phyloP scores from a whole-genome alignment of 1,284 basidiomycete genomes.

The Melampsora americana region DNA sequence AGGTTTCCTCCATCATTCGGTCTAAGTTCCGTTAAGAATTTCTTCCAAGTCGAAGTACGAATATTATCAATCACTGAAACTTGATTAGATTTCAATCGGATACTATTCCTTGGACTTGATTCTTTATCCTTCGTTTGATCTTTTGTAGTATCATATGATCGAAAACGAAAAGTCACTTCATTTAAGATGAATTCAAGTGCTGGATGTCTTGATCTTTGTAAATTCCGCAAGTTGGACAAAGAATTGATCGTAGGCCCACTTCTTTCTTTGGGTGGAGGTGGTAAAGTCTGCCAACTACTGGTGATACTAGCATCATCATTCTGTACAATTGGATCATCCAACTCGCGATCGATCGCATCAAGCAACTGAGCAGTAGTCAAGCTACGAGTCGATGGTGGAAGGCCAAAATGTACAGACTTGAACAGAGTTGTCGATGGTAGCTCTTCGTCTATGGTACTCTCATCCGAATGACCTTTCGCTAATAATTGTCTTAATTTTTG shows the following conservation, averaged over 20 bases:
- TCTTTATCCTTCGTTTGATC: neutral
- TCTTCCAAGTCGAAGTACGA: constrained; percentile 97
- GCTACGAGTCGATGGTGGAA: constrained; percentile 62
- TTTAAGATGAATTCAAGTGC: constrained; percentile 77
- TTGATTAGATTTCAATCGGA: constrained; percentile 65
- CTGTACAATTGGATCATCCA: constrained; percentile 54
- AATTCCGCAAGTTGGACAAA: neutral
- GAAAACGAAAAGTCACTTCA: constrained; percentile 60
- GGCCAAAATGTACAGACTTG: constrained; percentile 86
- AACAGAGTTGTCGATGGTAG: constrained; percentile 71
- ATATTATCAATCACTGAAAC: constrained; percentile 82
- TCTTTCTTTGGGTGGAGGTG: constrained; percentile 15
- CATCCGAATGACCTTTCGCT: constrained; percentile 87
- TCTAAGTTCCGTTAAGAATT: constrained; percentile 81
- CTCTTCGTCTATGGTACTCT: constrained; percentile 65
- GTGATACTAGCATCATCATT: constrained; percentile 28
- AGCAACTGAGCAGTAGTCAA: constrained; percentile 73
- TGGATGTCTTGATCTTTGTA: constrained; percentile 30
- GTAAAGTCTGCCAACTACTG: constrained; percentile 39
- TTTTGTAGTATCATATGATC: constrained; percentile 7
- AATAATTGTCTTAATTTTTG: constrained; percentile 89
- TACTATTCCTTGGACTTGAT: constrained; percentile 58
- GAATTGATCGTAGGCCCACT: neutral
- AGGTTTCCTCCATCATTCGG: constrained; percentile 77
- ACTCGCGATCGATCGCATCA: constrained; percentile 78